A percentile compares a stretch with the other conserved stretches of the same genome.
Evolutionary conservation across 202 grass and related monocot genomes (phyloP).

Genomic region (Cymbopogon flexuosus): DNA sequence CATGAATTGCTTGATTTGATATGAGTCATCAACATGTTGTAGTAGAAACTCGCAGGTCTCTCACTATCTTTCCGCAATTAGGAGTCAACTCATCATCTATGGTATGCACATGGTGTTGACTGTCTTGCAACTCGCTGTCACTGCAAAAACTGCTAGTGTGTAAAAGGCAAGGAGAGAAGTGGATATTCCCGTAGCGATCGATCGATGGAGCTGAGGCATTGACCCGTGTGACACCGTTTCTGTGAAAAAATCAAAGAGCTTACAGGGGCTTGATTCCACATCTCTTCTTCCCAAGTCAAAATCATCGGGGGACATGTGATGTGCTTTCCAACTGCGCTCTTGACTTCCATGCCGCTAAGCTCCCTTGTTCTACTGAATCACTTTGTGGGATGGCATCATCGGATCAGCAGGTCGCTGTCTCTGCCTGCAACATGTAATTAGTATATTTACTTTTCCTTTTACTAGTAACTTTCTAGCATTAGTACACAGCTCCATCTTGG

Average conservation of each 20-base stretch:
- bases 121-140: neutral
- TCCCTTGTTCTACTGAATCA: neutral
- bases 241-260: neutral
- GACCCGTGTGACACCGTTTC: slow-evolving; percentile 4
- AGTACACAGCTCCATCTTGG: neutral
- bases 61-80: neutral
- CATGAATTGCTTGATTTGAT: neutral
- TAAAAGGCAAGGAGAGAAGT: neutral
- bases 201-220: neutral
- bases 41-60: neutral
- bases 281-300: neutral
- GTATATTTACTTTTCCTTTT: too few relatives aligned
- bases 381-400: neutral
- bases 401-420: neutral
- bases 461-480: too few relatives aligned
- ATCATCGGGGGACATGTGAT: neutral
- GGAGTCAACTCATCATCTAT: neutral
- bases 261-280: neutral
- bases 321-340: slow-evolving; percentile 12
- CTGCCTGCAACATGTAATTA: neutral
- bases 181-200: neutral
- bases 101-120: neutral
- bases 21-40: neutral
- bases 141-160: neutral
- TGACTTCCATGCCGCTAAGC: slow-evolving; percentile 7